Evolutionary conservation across 176 grass and related monocot species (phyloP), one percentile per base, ranked within the genome.

Genomic region (Musa itinerans): DNA sequence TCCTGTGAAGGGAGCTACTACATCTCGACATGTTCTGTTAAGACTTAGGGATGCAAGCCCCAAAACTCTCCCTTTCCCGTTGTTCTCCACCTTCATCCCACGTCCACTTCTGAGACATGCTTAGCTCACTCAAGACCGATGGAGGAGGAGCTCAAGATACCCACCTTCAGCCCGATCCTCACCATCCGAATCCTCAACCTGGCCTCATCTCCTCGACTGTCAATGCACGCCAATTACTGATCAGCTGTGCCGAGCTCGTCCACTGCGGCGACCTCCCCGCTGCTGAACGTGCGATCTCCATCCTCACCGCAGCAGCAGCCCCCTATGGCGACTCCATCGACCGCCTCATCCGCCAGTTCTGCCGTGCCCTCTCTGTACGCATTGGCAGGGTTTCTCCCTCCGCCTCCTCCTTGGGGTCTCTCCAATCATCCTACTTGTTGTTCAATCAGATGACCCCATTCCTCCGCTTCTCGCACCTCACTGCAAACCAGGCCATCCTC

Each of bases 371-470:
- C 24, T 79, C 79, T 48, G 80, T 78, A 29, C 90, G 86, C 16
- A 74, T 79, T 1, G 88, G 88, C 51, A 10, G 63, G 6, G 65
- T 34, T 1, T 21, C 67, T 64, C 21, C 61, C 23, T 63, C 78
- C 59, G 62, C 83, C 10, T 50, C 53, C 53, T 54, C 76, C 75
- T 4, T 71, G 43, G 61, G 52, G 17, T 51, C 78, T 75, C 9
- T 86, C 81, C 13, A 77, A n/a, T 70, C 68, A 1, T 78, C 93
- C 17, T 97, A 97, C 86, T 82, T 97, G 27, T 76, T 88, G 55
- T 93, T 97, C 88, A 97, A 97, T 88, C 88, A 97, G 86, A 93
- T 97, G 79, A 85, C 94, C 23, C 94, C 94, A 1, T 97, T 97
- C 83, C 86, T 97, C 15, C 90, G 94, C 56, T 97, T 91, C 82